Conservation (phyloP, 352 stramenopile genomes). For the Globisporangium cystogenes region DNA sequence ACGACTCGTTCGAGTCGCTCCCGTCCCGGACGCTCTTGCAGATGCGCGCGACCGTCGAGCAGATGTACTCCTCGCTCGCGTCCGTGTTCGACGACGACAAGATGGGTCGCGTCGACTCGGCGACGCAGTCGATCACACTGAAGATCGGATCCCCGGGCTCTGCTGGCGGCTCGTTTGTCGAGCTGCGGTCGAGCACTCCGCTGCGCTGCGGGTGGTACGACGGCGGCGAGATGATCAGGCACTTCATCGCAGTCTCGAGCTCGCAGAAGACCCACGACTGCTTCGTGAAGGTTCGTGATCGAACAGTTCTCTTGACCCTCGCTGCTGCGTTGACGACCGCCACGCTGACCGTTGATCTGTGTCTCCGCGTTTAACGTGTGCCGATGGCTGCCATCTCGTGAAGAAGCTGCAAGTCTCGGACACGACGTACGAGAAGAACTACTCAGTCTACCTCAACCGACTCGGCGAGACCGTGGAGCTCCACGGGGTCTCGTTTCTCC, state of each 20-base stretch:
- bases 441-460: slow-evolving; percentile 1
- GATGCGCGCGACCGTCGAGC: background rate
- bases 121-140: background rate
- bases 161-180: slow-evolving; percentile 3
- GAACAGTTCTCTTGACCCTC: background rate
- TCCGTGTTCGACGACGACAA: background rate
- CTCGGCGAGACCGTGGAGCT: slow-evolving; percentile 1
- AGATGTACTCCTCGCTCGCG: background rate
- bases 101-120: background rate
- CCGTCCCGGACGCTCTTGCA: background rate
- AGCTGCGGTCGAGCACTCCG: slow-evolving; percentile 1
- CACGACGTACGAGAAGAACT: slow-evolving; percentile 9
- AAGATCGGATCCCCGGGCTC: background rate
- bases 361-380: background rate
- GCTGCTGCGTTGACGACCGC: background rate
- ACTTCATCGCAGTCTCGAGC: slow-evolving; percentile 6
- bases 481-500: slow-evolving; percentile 5
- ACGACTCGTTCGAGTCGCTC: slow-evolving; percentile 1
- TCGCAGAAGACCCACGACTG: slow-evolving; percentile 5
- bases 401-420: slow-evolving; percentile 2
- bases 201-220: slow-evolving; percentile 5
- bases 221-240: slow-evolving; percentile 2
- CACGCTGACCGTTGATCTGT: background rate
- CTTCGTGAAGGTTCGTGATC: slow-evolving; percentile 2
- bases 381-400: background rate